These are phyloP conservation scores for slime mould (Dictyostelium discoideum) DNA, from an alignment of 78 protist species.

Conservation along the genomic window dicty_2.7 NC_007088.5:8313501-8314000, in stretches of 20 bases:
- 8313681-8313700: slow-evolving; percentile 29
- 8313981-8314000: no score
- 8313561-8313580: slow-evolving; percentile 64
- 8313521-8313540: slow-evolving; percentile 49
- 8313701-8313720: slow-evolving; percentile 54
- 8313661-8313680: slow-evolving; percentile 64
- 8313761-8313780: slow-evolving; percentile 48
- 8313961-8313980: no score
- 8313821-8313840: background rate
- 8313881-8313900: background rate
- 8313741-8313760: slow-evolving; percentile 25
- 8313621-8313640: slow-evolving; percentile 14
- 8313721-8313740: slow-evolving; percentile 23
- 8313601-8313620: slow-evolving; percentile 47
- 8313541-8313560: slow-evolving; percentile 52
- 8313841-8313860: slow-evolving; percentile 36
- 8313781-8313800: slow-evolving; percentile 26
- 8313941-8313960: background rate
- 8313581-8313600: slow-evolving; percentile 46
- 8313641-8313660: slow-evolving; percentile 41
- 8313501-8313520: slow-evolving; percentile 22
- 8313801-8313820: slow-evolving; percentile 8
- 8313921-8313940: background rate
- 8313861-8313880: background rate
- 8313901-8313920: background rate